Percentiles rank a stretch among this genome's conserved stretches.
phyloP scores from a whole-genome alignment of 2,329 filamentous ascomycete genomes.

The Rosellinia necatrix region DNA sequence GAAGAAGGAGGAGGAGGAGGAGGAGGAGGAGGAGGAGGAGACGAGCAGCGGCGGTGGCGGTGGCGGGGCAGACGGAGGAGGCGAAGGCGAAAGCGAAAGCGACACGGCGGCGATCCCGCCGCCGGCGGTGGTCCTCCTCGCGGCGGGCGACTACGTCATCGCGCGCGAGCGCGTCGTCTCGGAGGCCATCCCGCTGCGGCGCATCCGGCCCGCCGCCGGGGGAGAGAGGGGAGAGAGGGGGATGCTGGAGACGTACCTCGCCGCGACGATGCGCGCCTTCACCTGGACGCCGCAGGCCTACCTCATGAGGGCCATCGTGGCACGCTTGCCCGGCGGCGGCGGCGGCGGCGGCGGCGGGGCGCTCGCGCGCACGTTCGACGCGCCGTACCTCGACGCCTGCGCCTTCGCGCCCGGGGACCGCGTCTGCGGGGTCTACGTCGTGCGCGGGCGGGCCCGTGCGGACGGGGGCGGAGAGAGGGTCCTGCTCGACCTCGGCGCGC shows the following conservation, averaged over 20 bases:
- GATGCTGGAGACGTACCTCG: constrained; percentile 31
- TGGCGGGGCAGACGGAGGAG: too few relatives aligned
- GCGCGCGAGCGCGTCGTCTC: constrained; percentile 32
- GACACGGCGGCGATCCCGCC: constrained; percentile 17
- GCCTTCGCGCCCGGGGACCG: constrained; percentile 30
- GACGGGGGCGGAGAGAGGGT: constrained; percentile 14
- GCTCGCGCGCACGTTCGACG: constrained; percentile 15
- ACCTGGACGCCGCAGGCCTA: constrained; percentile 34
- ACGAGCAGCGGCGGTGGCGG: constrained; percentile 14
- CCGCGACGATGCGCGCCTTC: constrained; percentile 32
- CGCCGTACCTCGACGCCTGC: constrained; percentile 28
- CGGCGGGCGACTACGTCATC: constrained; percentile 21
- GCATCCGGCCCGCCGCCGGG: background rate
- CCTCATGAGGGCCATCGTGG: constrained; percentile 28
- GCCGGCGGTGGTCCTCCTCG: constrained; percentile 13
- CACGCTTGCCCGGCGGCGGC: constrained; percentile 13
- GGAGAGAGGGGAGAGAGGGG: background rate
- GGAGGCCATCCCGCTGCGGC: constrained; percentile 10
- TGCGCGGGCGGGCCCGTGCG: constrained; percentile 12
- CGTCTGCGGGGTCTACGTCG: constrained; percentile 36
- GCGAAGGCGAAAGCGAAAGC: background rate
- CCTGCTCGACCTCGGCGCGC: constrained; percentile 30
- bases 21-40: background rate
- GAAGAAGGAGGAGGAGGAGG: too few relatives aligned
- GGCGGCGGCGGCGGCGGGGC: too few relatives aligned